These are phyloP conservation scores for Globisporangium cederbergense DNA, from an alignment of 352 stramenopile species.

Conservation along the genomic window DNA sequence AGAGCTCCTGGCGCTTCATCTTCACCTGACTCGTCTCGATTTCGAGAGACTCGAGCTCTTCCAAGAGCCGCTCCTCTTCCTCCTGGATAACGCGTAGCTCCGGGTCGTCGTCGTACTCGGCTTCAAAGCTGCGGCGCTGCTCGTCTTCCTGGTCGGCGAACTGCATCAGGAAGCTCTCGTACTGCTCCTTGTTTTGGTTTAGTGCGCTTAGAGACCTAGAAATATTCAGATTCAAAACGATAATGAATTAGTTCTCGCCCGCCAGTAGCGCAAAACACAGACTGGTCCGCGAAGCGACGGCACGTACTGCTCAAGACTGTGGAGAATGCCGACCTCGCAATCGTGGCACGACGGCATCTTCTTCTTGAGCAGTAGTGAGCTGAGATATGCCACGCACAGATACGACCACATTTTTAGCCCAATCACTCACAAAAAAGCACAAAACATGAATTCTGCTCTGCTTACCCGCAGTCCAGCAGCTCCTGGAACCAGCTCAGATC, in stretches of 20 bases:
- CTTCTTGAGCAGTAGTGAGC: constrained; percentile 64
- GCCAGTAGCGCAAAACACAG: too few species aligned
- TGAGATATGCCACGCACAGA: constrained; percentile 16
- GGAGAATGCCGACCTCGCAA: constrained; percentile 52
- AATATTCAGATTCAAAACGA: too few species aligned
- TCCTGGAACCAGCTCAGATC: constrained; percentile 84
- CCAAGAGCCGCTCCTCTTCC: constrained; percentile 52
- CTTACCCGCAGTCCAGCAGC: constrained; percentile 72
- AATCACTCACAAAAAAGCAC: background rate
- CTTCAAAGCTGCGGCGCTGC: constrained; percentile 25
- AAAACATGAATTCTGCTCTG: background rate
- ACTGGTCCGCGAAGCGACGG: background rate
- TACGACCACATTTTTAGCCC: background rate
- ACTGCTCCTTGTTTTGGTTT: constrained; percentile 46
- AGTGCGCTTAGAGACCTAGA: constrained; percentile 40
- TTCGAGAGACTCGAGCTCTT: constrained; percentile 55
- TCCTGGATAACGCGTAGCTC: constrained; percentile 54
- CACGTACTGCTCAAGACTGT: constrained; percentile 52
- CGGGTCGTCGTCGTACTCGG: constrained; percentile 40
- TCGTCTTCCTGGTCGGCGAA: constrained; percentile 39
- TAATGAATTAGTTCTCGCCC: too few species aligned
- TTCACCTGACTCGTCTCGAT: constrained; percentile 50
- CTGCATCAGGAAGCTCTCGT: constrained; percentile 51
- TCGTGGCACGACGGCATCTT: constrained; percentile 73
- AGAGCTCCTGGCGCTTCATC: constrained; percentile 62